phyloP scores from a whole-genome alignment of 108 stramenopile species.

The Discostella stelligeroides region DNA sequence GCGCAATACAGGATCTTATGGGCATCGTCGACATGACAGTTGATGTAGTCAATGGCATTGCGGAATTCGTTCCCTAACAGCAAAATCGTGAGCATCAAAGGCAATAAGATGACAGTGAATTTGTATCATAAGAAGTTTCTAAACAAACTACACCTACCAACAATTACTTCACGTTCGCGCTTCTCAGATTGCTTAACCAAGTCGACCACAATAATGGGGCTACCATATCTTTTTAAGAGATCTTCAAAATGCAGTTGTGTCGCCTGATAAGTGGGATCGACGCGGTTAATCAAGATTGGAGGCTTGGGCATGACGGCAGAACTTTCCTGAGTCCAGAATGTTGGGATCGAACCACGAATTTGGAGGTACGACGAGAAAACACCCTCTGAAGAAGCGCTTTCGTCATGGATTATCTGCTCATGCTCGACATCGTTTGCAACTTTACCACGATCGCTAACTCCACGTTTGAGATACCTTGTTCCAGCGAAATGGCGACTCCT shows the following conservation, averaged over 20 bases:
- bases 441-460: conserved; percentile 93
- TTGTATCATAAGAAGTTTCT: too few relatives aligned
- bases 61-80: conserved; percentile 88
- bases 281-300: conserved; percentile 92
- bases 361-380: conserved; percentile 91
- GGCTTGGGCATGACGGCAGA: conserved; percentile 96
- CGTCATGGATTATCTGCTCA: conserved; percentile 95
- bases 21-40: conserved; percentile 85
- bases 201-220: conserved; percentile 93
- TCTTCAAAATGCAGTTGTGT: conserved; percentile 95
- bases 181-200: conserved; percentile 95
- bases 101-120: too few relatives aligned
- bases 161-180: conserved; percentile 91
- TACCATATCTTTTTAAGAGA: conserved; percentile 90
- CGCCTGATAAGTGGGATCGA: conserved; percentile 93
- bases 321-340: conserved; percentile 97
- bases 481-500: conserved; percentile 97
- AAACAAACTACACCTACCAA: conserved; percentile 36
- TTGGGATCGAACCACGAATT: conserved; percentile 96
- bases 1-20: conserved; percentile 89
- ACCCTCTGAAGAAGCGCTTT: conserved; percentile 77
- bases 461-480: conserved; percentile 97
- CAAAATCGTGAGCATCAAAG: too few relatives aligned
- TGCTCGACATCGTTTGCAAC: conserved; percentile 96
- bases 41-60: conserved; percentile 93